Evolutionary conservation across 306 rosid species (phyloP).

Genomic region (Citrullus colocynthis): DNA sequence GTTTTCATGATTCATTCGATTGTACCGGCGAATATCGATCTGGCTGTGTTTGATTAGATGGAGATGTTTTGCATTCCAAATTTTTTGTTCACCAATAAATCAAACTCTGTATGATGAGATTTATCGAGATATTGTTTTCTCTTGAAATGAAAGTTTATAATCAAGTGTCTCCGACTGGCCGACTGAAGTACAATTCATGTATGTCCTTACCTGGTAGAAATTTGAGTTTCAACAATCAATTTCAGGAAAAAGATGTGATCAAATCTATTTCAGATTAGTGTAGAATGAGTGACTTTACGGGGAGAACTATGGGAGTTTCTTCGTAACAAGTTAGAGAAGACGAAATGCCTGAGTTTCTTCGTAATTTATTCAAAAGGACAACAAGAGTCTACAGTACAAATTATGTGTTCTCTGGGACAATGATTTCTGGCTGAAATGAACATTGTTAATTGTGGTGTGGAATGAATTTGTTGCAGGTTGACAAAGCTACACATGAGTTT

Average conservation of each 20-base stretch:
- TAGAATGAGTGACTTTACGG: neutral
- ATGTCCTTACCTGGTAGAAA: neutral
- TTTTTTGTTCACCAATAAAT: neutral
- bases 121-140: neutral
- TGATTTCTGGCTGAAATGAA: neutral
- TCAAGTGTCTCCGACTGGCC: neutral
- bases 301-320: neutral
- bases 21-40: neutral
- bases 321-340: neutral
- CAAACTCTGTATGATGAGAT: neutral
- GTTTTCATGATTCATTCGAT: neutral
- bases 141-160: neutral
- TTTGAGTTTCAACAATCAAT: neutral
- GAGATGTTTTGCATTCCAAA: neutral
- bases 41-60: neutral
- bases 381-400: neutral
- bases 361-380: neutral
- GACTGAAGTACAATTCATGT: neutral
- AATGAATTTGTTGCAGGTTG: constrained; percentile 34
- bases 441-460: neutral
- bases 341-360: neutral
- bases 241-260: neutral
- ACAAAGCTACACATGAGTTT: constrained; percentile 33
- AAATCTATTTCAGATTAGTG: neutral
- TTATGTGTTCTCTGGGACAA: neutral